Evolutionary conservation across 2,329 filamentous ascomycete genomes (phyloP), one percentile per base, ranked within the genome.

Genomic region (Xylaria sp.): DNA sequence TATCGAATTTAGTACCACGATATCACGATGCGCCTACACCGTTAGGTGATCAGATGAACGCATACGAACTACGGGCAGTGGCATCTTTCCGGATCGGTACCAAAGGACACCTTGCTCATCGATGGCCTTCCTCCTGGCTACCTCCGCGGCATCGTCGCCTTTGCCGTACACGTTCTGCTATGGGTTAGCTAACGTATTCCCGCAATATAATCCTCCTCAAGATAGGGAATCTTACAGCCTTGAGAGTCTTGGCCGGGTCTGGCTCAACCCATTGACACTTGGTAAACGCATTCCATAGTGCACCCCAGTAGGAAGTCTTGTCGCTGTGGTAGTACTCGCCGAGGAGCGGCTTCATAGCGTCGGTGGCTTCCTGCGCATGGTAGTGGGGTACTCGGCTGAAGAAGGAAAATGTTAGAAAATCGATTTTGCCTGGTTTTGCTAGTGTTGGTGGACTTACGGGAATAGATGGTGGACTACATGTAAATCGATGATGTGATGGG

Each of bases 401-500:
- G 3, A 28, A 14, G 3, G 19, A 15, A 60, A 17, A 4, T 1
- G 23, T 56, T 23, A 33, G 37, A 49, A 8, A 7, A 12, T 51
- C 33, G 11, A 3, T 11, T 28, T 28, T 38, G 8, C 7, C 50
- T 55, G n/a, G 38, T 21, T n/a, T 8, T 15, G 43, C 11, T 15
- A 35, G 4, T 15, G 17, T 37, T 25, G 8, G 33, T 38, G 12
- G n/a, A 72, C 78, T 68, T 77, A 83, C 77, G 85, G 82, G 74
- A 88, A 85, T 11, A 86, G 76, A 69, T 89, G 87, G 74, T 89
- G 87, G 23, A 88, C 80, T 17, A 89, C 87, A 70, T 89, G 87
- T 54, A 83, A 83, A 66, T 87, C 86, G 46, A 88, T 86, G 72
- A 89, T 89, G 54, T 84, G 83, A 75, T 89, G 87, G 78, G 89